phyloP scores from a whole-genome alignment of 1,284 basidiomycete genomes.

The Hemileia vastatrix region DNA sequence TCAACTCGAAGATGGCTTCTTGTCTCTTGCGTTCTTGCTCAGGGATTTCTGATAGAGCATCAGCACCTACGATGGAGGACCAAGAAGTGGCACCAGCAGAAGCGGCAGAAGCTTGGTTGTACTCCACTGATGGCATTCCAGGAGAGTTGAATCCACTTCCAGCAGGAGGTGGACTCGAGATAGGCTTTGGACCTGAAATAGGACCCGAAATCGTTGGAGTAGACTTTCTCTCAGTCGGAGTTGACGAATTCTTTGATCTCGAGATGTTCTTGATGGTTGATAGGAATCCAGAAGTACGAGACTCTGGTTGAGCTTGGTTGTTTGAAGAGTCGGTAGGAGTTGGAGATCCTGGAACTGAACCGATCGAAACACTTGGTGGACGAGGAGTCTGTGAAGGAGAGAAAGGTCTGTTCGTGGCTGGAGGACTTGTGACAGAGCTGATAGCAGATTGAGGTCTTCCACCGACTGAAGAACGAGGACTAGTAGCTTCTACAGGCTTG shows the following conservation, averaged over 20 bases:
- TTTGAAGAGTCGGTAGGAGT: conserved; percentile 2
- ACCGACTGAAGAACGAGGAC: not conserved
- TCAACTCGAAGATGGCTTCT: conserved; percentile 84
- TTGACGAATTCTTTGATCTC: conserved; percentile 1
- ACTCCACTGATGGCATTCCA: not conserved
- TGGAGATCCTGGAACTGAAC: not conserved
- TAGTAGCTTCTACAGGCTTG: too few species aligned
- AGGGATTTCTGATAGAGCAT: conserved; percentile 66
- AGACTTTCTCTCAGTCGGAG: conserved; percentile 20
- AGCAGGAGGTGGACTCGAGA: not conserved
- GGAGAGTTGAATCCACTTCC: not conserved
- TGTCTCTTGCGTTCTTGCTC: conserved; percentile 69
- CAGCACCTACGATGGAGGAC: conserved; percentile 76
- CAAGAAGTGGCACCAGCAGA: conserved; percentile 56
- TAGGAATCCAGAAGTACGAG: conserved; percentile 34
- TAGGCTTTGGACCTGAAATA: conserved; percentile 4
- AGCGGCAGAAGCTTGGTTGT: too few species aligned
- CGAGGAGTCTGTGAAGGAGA: not conserved
- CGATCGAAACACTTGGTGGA: not conserved
- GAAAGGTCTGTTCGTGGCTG: conserved; percentile 31
- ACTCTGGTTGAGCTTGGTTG: conserved; percentile 24
- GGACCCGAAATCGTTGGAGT: conserved; percentile 28
- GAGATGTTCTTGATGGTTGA: conserved; percentile 35
- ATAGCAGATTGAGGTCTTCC: too few species aligned
- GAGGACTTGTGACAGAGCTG: conserved; percentile 43